These are phyloP conservation scores for Mortierella sp. DNA, from an alignment of 371 early-diverging fungal genomes.

Conservation along the genomic window DNA sequence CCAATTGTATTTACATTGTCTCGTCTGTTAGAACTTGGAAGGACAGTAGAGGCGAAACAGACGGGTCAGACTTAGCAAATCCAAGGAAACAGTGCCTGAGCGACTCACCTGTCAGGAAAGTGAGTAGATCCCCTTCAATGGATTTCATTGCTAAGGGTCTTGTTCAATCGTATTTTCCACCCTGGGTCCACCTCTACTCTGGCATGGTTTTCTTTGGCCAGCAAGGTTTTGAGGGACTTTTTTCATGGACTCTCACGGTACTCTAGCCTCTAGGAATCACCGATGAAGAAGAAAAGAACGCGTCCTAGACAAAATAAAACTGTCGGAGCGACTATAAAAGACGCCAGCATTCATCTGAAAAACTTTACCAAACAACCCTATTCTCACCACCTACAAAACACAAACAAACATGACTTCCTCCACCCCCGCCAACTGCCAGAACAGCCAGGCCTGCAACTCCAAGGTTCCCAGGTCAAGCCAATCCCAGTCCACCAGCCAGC, in stretches of 20 bases:
- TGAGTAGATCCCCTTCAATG: neutral
- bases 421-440: neutral
- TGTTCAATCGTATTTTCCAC: neutral
- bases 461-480: neutral
- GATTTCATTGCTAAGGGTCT: neutral
- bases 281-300: neutral
- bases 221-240: constrained; percentile 2
- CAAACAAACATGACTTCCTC: neutral
- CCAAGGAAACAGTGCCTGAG: neutral
- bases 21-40: neutral
- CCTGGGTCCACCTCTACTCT: no score
- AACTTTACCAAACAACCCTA: neutral
- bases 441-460: neutral
- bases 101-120: neutral
- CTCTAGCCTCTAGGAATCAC: neutral
- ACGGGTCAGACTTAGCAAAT: neutral
- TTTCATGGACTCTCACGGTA: neutral
- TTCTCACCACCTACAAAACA: neutral
- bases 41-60: neutral
- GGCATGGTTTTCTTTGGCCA: neutral
- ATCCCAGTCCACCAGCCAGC: neutral
- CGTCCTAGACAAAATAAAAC: neutral
- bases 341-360: neutral
- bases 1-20: neutral
- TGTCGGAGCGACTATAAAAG: neutral